Conservation (phyloP, 2,329 filamentous ascomycete species). For the Dactylellina parvicollis region DNA sequence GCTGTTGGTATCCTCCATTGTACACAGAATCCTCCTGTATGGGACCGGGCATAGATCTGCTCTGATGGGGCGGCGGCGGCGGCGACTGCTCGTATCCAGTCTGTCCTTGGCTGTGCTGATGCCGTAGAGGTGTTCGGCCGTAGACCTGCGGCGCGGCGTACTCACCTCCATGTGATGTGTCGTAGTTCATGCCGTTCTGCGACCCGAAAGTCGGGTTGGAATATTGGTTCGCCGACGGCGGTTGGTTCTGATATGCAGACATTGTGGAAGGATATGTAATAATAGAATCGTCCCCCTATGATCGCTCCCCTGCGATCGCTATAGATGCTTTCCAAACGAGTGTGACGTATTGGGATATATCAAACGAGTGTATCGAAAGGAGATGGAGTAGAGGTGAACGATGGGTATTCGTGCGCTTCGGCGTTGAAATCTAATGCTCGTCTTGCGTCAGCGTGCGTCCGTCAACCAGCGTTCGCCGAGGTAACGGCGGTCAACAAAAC, state of each 20-base stretch:
- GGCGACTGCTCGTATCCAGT: constrained; percentile 4
- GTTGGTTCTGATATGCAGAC: constrained; percentile 37
- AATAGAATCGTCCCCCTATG: too few relatives aligned
- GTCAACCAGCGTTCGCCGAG: not conserved
- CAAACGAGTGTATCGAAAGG: constrained; percentile 28
- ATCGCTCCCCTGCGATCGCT: constrained; percentile 3
- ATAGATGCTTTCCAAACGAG: constrained; percentile 23
- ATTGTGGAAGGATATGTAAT: constrained; percentile 17
- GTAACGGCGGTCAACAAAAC: not conserved
- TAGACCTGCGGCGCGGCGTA: constrained; percentile 25
- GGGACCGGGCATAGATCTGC: constrained; percentile 22
- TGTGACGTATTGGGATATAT: constrained; percentile 9
- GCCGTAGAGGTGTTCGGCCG: constrained; percentile 44
- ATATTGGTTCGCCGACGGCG: constrained; percentile 22
- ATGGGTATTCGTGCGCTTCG: not conserved
- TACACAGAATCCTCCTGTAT: constrained; percentile 27
- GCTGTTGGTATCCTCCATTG: constrained; percentile 14
- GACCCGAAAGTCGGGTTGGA: constrained; percentile 34
- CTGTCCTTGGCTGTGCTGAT: constrained; percentile 44
- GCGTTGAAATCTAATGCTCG: too few relatives aligned
- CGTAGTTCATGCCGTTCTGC: constrained; percentile 37
- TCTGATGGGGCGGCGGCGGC: constrained; percentile 9
- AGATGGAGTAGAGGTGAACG: not conserved
- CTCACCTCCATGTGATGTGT: constrained; percentile 19
- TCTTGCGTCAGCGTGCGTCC: not conserved